A percentile compares a stretch with the other conserved stretches of the same genome.
phyloP scores from a whole-genome alignment of 2,329 filamentous ascomycete species.

The Fusarium albosuccineum region DNA sequence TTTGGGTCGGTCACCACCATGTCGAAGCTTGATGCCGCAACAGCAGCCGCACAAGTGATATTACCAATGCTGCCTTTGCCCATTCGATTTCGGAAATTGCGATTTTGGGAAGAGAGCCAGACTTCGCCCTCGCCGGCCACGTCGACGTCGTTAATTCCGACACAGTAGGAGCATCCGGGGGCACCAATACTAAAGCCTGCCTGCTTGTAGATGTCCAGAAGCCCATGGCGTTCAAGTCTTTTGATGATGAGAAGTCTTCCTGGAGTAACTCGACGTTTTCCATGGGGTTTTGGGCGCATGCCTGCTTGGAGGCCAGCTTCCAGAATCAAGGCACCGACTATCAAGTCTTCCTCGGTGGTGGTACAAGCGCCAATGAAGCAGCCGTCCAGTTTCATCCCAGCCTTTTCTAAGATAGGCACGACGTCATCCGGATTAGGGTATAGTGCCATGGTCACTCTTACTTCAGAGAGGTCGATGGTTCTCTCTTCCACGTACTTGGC shows the following conservation, averaged over 20 bases:
- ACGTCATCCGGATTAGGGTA: constrained; percentile 59
- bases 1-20: constrained; percentile 58
- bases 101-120: constrained; percentile 59
- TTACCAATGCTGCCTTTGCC: constrained; percentile 55
- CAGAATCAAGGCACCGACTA: constrained; percentile 56
- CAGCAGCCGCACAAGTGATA: constrained; percentile 59
- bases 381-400: constrained; percentile 53
- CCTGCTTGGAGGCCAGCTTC: constrained; percentile 53
- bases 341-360: constrained; percentile 58
- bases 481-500: constrained; percentile 52
- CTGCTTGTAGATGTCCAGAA: constrained; percentile 53
- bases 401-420: constrained; percentile 51
- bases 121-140: constrained; percentile 55
- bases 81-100: constrained; percentile 61
- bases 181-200: constrained; percentile 56
- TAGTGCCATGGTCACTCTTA: constrained; percentile 53
- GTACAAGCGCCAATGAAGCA: constrained; percentile 62
- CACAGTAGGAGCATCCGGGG: constrained; percentile 59
- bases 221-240: constrained; percentile 48
- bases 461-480: constrained; percentile 54
- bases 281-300: constrained; percentile 45
- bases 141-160: constrained; percentile 57
- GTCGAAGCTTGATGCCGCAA: constrained; percentile 60
- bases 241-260: constrained; percentile 54
- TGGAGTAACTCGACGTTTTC: constrained; percentile 56